Evolutionary conservation across 78 protist genomes (phyloP).

Genomic region (Creolimax fragrantissima): DNA sequence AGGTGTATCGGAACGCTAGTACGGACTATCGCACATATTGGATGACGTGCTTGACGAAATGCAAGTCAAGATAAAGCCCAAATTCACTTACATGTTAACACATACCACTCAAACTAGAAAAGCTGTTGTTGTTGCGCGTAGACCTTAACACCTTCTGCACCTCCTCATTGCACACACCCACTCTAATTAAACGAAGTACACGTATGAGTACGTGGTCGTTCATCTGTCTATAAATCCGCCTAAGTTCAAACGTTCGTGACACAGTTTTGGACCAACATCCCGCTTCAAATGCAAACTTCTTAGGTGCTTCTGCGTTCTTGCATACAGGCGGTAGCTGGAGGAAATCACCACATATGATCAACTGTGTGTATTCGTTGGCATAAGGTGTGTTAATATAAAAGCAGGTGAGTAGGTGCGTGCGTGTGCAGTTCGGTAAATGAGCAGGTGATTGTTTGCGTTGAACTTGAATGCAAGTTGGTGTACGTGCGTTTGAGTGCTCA

Average conservation of each 20-base stretch:
- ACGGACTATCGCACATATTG: too few species aligned
- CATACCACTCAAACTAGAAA: too few species aligned
- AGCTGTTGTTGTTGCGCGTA: not conserved
- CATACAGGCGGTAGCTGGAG: constrained; percentile 58
- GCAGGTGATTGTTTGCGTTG: too few species aligned
- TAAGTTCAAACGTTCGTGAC: not conserved
- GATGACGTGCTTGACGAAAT: too few species aligned
- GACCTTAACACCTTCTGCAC: not conserved
- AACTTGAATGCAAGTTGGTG: too few species aligned
- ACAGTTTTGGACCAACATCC: not conserved
- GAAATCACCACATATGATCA: constrained; percentile 56
- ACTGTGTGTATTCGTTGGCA: not conserved
- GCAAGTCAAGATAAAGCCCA: too few species aligned
- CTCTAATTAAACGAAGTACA: not conserved
- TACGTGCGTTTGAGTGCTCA: too few species aligned
- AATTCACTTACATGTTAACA: too few species aligned
- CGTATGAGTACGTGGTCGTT: not conserved
- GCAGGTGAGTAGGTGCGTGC: not conserved
- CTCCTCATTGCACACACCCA: not conserved
- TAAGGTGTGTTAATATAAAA: not conserved
- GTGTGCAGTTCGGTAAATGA: too few species aligned
- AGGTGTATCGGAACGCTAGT: too few species aligned
- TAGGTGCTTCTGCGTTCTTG: not conserved
- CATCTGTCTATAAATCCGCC: not conserved
- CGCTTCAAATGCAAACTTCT: not conserved